phyloP scores from a whole-genome alignment of 2,329 filamentous ascomycete genomes.

The Fusarium sp. region DNA sequence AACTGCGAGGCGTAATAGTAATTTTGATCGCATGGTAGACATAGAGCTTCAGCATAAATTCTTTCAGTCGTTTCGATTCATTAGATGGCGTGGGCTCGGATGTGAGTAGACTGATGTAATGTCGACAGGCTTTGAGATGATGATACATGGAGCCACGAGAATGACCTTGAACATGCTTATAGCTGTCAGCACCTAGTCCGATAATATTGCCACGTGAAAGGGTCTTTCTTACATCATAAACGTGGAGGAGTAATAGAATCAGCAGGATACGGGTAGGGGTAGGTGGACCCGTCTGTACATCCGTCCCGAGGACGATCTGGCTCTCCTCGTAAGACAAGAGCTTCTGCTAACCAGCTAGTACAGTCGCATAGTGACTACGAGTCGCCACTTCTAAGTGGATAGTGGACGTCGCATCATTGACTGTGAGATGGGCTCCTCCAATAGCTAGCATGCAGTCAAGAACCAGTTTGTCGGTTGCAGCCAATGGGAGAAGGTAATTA shows the following conservation, averaged over 20 bases:
- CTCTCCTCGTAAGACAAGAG: background rate
- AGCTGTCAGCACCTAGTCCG: background rate
- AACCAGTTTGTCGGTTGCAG: background rate
- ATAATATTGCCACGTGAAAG: too few relatives aligned
- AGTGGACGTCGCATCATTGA: background rate
- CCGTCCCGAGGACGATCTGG: background rate
- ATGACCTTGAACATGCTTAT: slow-evolving; percentile 1
- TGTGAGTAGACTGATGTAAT: background rate
- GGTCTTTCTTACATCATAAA: slow-evolving; percentile 10
- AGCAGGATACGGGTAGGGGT: background rate
- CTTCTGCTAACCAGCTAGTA: background rate
- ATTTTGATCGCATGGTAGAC: slow-evolving; percentile 5
- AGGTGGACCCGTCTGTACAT: background rate
- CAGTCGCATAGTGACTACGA: slow-evolving; percentile 7
- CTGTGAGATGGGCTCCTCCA: slow-evolving; percentile 4
- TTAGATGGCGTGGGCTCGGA: background rate
- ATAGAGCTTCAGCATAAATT: slow-evolving; percentile 8
- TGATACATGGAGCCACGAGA: background rate
- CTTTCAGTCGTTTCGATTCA: background rate
- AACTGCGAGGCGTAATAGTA: background rate
- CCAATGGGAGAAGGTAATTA: slow-evolving; percentile 14
- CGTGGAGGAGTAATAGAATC: slow-evolving; percentile 1
- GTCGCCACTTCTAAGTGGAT: slow-evolving; percentile 5
- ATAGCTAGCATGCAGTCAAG: slow-evolving; percentile 18
- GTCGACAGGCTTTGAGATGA: slow-evolving; percentile 4